phyloP scores from a whole-genome alignment of 306 rosid species.

The Rosa multiflora region DNA sequence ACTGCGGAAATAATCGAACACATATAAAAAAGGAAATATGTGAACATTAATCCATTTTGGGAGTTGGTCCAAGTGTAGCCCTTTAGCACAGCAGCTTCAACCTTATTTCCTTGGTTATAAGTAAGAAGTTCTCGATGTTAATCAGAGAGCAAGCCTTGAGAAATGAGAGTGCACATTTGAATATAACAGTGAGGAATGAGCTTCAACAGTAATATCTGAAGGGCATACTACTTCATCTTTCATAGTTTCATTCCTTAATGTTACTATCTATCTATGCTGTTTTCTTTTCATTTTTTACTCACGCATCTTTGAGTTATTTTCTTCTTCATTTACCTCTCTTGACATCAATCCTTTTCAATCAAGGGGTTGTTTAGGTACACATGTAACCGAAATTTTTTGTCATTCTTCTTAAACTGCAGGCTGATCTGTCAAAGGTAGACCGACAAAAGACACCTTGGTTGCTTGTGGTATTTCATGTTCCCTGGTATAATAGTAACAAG shows the following conservation, averaged over 20 bases:
- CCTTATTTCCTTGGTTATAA: not conserved
- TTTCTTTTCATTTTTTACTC: not conserved
- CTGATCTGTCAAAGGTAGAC: slow-evolving; percentile 72
- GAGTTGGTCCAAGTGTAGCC: not conserved
- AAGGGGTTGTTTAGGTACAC: not conserved
- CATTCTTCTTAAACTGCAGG: slow-evolving; percentile 41
- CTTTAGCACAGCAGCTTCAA: not conserved
- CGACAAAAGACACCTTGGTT: slow-evolving; percentile 85
- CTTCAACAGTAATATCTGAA: not conserved
- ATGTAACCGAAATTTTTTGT: not conserved
- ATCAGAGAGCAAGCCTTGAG: not conserved
- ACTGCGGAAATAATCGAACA: not conserved
- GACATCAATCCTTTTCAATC: not conserved
- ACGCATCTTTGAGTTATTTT: not conserved
- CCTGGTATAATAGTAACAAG: slow-evolving; percentile 90
- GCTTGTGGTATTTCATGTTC: slow-evolving; percentile 72
- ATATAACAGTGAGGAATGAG: not conserved
- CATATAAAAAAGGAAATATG: not conserved
- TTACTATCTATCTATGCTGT: not conserved
- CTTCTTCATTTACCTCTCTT: not conserved
- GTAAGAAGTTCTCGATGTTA: no score
- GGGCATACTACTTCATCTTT: not conserved
- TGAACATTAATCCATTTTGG: not conserved
- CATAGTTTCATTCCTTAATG: not conserved
- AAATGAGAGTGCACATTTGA: not conserved